These are phyloP conservation scores for Serendipita sp. DNA, from an alignment of 768 basidiomycete genomes.

Conservation along the genomic window DNA sequence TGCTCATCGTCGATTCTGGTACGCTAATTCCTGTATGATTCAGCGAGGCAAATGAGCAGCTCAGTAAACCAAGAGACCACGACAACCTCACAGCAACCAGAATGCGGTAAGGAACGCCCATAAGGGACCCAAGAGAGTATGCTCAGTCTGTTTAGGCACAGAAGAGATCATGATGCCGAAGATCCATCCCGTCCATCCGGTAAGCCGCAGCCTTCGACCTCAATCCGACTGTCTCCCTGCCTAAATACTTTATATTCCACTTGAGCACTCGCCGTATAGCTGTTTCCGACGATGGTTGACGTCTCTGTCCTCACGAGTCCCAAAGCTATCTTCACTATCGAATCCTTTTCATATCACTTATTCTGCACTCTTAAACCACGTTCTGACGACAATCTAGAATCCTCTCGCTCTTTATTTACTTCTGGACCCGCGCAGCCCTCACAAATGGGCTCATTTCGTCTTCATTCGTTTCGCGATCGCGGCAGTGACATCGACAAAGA, in stretches of 20 bases:
- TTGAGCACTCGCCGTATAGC: constrained; percentile 5
- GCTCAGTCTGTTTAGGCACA: neutral
- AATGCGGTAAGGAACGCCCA: neutral
- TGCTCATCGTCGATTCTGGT: constrained; percentile 5
- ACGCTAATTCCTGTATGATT: neutral
- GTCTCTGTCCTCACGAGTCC: too few species aligned
- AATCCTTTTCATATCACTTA: too few species aligned
- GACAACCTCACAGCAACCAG: neutral
- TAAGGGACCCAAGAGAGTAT: neutral
- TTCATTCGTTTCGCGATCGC: constrained; percentile 52
- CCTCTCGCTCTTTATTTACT: constrained; percentile 52
- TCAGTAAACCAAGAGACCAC: constrained; percentile 2
- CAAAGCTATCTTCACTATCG: too few species aligned
- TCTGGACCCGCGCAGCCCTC: constrained; percentile 64
- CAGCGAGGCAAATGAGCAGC: constrained; percentile 43
- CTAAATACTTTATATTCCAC: neutral
- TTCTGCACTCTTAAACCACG: neutral
- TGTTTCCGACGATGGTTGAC: too few species aligned
- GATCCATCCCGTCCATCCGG: constrained; percentile 4
- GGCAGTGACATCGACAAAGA: constrained; percentile 35
- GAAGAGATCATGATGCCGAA: neutral
- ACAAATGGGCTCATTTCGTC: constrained; percentile 88
- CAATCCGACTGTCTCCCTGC: neutral
- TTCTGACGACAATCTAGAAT: constrained; percentile 22
- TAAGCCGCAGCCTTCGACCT: neutral